Percentiles rank a stretch among this genome's conserved stretches.
Conservation (phyloP, 2,329 filamentous ascomycete genomes). For the Apiospora kogelbergensis region DNA sequence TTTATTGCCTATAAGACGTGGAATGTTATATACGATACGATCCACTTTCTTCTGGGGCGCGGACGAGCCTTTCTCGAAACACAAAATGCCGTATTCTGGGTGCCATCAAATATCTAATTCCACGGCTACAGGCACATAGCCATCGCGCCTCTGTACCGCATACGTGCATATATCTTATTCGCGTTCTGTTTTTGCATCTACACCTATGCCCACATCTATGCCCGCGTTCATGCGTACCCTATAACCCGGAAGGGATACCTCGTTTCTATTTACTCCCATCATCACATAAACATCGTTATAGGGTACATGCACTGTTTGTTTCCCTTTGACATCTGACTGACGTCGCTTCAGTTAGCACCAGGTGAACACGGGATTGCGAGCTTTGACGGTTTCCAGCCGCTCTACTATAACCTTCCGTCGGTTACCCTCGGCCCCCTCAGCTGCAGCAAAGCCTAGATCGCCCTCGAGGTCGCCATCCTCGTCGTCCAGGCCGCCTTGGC, state of each 20-base stretch:
- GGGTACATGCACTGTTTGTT: not conserved
- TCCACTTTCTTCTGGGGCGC: not conserved
- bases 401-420: constrained; percentile 96
- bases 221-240: not conserved
- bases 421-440: constrained; percentile 89
- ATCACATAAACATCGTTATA: not conserved
- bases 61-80: not conserved
- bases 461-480: constrained; percentile 81
- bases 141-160: not conserved
- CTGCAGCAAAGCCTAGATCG: constrained; percentile 90
- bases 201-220: not conserved
- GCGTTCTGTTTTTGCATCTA: not conserved
- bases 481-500: constrained; percentile 34
- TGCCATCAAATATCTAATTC: not conserved
- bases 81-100: not conserved
- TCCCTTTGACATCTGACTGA: not conserved
- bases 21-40: no score
- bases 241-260: not conserved
- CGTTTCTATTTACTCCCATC: not conserved
- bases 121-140: not conserved
- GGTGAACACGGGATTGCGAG: constrained; percentile 91
- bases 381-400: constrained; percentile 92
- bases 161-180: not conserved
- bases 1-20: no score
- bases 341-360: constrained; percentile 69